Evolutionary conservation across 2,329 filamentous ascomycete species (phyloP).

Genomic region (Ascochyta koolunga): DNA sequence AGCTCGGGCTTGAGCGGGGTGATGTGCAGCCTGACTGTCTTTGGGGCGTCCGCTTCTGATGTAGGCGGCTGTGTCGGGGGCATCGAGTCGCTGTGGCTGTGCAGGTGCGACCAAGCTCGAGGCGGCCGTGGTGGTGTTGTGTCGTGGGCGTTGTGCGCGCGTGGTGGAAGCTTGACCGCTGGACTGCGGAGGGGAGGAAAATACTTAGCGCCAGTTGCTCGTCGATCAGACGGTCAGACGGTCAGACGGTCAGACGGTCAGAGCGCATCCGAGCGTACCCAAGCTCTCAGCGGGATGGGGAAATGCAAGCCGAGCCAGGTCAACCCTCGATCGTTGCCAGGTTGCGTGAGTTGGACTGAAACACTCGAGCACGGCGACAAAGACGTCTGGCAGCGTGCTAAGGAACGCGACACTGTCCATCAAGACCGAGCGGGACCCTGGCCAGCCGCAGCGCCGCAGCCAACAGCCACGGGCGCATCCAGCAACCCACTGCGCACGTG

Average conservation of each 20-base stretch:
- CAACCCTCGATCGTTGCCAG: not conserved
- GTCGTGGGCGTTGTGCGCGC: not conserved
- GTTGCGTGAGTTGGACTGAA: not conserved
- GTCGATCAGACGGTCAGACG: slow-evolving; percentile 12
- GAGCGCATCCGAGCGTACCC: not conserved
- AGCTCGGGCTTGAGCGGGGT: slow-evolving; percentile 81
- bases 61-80: slow-evolving; percentile 39
- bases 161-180: slow-evolving; percentile 9
- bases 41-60: slow-evolving; percentile 26
- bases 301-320: slow-evolving; percentile 1
- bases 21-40: slow-evolving; percentile 74
- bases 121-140: not conserved
- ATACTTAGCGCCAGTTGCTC: slow-evolving; percentile 39
- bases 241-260: slow-evolving; percentile 1
- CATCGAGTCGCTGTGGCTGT: slow-evolving; percentile 38
- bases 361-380: not conserved
- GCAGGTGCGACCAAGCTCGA: not conserved
- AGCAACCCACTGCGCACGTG: not conserved
- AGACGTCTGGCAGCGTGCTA: not conserved
- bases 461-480: slow-evolving; percentile 7
- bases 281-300: not conserved
- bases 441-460: not conserved
- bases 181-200: slow-evolving; percentile 44
- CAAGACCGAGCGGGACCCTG: slow-evolving; percentile 4
- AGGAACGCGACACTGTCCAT: no score